These are phyloP conservation scores for Naganishia onofrii DNA, from an alignment of 768 basidiomycete genomes.

Conservation along the genomic window DNA sequence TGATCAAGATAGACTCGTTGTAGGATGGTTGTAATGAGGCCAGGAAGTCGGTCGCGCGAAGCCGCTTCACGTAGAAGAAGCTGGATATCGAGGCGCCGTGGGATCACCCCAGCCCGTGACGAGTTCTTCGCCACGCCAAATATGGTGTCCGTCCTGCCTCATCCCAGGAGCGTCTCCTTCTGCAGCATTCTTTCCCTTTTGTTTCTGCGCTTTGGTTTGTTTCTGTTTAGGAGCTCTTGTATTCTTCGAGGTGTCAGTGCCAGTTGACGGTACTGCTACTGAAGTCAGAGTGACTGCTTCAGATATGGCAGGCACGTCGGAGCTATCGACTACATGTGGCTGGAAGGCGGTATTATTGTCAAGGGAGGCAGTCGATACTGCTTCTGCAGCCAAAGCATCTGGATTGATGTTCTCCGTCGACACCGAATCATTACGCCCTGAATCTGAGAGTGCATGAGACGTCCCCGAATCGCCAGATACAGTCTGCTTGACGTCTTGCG, in stretches of 20 bases:
- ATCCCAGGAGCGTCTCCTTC: neutral
- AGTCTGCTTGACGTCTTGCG: no score
- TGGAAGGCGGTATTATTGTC: neutral
- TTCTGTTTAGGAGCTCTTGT: constrained; percentile 2
- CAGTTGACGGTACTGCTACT: neutral
- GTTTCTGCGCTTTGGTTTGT: constrained; percentile 10
- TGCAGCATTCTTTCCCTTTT: constrained; percentile 3
- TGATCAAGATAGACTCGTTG: constrained; percentile 69
- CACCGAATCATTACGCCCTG: no score
- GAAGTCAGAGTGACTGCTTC: neutral
- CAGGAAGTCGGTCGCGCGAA: neutral
- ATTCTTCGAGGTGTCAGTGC: neutral
- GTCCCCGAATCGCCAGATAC: no score
- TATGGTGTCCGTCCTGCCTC: constrained; percentile 10
- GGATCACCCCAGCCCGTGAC: constrained; percentile 18
- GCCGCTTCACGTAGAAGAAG: neutral
- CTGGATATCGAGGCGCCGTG: neutral
- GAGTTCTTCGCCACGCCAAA: constrained; percentile 9
- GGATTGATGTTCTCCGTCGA: neutral
- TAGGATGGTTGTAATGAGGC: constrained; percentile 18
- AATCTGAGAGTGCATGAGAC: no score
- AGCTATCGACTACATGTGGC: neutral
- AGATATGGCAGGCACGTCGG: neutral
- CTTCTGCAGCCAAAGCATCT: neutral
- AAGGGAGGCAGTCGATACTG: neutral